These are phyloP conservation scores for Stagonosporopsis cucurbitacearum DNA, from an alignment of 2,329 filamentous ascomycete genomes.

Conservation along the genomic window DNA sequence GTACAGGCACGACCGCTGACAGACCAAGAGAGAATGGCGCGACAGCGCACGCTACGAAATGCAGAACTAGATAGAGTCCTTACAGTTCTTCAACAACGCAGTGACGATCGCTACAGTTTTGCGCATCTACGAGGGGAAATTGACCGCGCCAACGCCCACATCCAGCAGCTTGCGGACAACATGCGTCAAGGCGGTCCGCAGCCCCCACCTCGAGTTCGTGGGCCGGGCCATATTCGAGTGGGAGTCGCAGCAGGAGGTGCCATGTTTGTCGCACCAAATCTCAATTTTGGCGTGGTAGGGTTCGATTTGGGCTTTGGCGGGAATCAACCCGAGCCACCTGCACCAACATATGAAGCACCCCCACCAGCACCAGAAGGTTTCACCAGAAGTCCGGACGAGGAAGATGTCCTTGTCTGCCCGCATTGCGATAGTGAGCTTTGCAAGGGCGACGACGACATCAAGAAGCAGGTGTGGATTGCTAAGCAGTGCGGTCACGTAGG, in stretches of 20 bases:
- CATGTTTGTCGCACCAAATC: constrained; percentile 25
- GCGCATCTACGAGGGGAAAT: constrained; percentile 32
- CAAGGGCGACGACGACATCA: constrained; percentile 68
- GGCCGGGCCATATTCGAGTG: constrained; percentile 26
- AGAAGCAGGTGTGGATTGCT: constrained; percentile 90
- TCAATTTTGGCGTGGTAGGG: constrained; percentile 53
- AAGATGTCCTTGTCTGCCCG: constrained; percentile 79
- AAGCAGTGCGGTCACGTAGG: constrained; percentile 91
- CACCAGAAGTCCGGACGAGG: constrained; percentile 75
- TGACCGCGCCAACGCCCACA: constrained; percentile 27
- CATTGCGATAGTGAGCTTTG: constrained; percentile 86
- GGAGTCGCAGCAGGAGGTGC: constrained; percentile 13
- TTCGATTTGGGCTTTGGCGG: constrained; percentile 52
- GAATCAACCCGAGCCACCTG: constrained; percentile 31
- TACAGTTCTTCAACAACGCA: constrained; percentile 27
- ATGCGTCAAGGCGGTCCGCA: constrained; percentile 24
- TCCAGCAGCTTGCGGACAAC: constrained; percentile 22
- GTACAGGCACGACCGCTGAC: constrained; percentile 33
- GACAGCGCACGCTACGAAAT: constrained; percentile 11
- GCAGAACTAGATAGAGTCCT: constrained; percentile 29
- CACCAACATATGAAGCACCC: constrained; percentile 67
- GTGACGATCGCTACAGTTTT: constrained; percentile 16
- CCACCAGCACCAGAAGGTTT: constrained; percentile 76
- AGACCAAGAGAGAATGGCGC: constrained; percentile 25
- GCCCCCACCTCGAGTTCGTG: constrained; percentile 22